Conservation (phyloP, 2,329 filamentous ascomycete genomes). For the Amauroascus niger region DNA sequence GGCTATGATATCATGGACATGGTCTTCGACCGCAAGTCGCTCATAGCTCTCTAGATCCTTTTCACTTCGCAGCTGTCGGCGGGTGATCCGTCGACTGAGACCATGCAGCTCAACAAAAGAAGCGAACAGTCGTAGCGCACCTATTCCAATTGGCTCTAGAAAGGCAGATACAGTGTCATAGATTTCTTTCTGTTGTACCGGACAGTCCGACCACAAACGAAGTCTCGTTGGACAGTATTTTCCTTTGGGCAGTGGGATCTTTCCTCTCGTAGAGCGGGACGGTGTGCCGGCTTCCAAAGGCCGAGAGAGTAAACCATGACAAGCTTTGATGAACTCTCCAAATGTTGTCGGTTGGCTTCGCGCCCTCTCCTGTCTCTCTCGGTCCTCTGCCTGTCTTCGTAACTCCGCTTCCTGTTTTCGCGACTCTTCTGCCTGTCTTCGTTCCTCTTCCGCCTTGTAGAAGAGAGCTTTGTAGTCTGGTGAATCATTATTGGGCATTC, state of each 20-base stretch:
- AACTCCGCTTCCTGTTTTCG: not conserved
- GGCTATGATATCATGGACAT: conserved; percentile 23
- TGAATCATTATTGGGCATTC: not conserved
- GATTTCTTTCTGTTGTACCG: not conserved
- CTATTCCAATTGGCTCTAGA: not conserved
- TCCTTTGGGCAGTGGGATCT: not conserved
- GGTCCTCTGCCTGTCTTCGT: conserved; percentile 17
- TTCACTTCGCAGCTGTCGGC: conserved; percentile 22
- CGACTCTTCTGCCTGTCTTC: conserved; percentile 6
- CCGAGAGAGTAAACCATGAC: not conserved
- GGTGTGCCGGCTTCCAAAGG: not conserved
- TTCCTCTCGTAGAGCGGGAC: not conserved
- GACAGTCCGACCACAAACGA: not conserved
- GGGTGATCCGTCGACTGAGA: not conserved
- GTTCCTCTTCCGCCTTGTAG: conserved; percentile 13
- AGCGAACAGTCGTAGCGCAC: not conserved
- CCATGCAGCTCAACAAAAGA: not conserved
- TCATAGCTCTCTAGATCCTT: conserved; percentile 25
- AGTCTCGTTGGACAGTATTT: not conserved
- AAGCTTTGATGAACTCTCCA: not conserved
- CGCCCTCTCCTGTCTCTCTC: not conserved
- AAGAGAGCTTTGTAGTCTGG: conserved; percentile 19
- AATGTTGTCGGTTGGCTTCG: not conserved
- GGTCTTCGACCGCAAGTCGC: conserved; percentile 23
- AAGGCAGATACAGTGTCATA: not conserved